Base-by-base conservation (phyloP, 73 alveolate species). In the Halteria grandinella region DNA sequence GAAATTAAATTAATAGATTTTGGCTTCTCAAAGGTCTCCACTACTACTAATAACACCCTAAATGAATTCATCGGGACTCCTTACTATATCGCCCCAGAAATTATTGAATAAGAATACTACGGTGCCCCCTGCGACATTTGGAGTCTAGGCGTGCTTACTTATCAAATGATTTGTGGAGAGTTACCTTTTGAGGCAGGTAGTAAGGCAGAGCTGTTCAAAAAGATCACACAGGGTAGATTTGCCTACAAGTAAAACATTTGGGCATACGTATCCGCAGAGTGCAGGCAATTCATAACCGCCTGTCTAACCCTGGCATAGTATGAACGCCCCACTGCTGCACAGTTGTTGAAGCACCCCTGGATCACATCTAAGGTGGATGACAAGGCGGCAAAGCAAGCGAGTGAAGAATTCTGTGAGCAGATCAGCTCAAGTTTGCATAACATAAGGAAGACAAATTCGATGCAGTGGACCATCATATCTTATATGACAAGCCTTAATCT, bases 61-160 rank as follows among this genome's bases (percentile, higher is more conserved):
- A 34, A 60, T 5, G 77, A 60, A 14, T 36, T 60, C 36, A 2
- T 60, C 15, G 77, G 77, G 7, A 60, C 77, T 3, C 77, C 77
- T 6, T 60, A 60, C 23, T 60, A 60, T 37, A 60, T 60, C 60
- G 32, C 77, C n/a, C 77, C 77, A 15, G 77, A 60, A 40, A 60
- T 60, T 24, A 60, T 60, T 6, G 43, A 60, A 40, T 8, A 17
- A 10, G 39, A 14, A 2, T 6, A 7, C 14, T 60, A 60, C 27
- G 77, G 77, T 44, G 1, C 49, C 18, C 60, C 37, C 29, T 55
- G 37, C 18, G 77, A 60, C 24, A 60, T 60, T 5, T 60, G 77
- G 77, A 60, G 77, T 39, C 17, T 60, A 36, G 77, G 77, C 5
- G 40, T 60, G 1, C 17, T 60, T 21, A 17, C 59, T 6, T 60